Evolutionary conservation across 768 basidiomycete genomes (phyloP).

Genomic region (Leccinellum luteum): DNA sequence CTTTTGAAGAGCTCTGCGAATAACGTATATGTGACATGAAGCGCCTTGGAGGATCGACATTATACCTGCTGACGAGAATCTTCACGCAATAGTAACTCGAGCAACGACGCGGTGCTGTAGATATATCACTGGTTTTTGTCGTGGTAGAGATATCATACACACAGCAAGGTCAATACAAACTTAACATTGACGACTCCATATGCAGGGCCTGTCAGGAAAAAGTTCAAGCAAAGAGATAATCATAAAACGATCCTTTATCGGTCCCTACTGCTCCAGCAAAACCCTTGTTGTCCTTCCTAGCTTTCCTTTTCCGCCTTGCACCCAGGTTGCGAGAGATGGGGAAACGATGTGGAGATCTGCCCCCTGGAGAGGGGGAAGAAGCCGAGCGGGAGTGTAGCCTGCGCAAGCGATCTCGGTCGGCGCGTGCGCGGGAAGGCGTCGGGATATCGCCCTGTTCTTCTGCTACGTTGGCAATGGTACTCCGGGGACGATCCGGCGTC

Average conservation of each 20-base stretch:
- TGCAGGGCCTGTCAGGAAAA: neutral
- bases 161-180: neutral
- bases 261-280: constrained; percentile 15
- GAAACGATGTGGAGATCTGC: constrained; percentile 33
- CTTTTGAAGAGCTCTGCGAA: neutral
- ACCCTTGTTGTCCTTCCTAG: constrained; percentile 10
- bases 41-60: constrained; percentile 58
- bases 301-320: constrained; percentile 17
- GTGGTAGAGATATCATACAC: constrained; percentile 1
- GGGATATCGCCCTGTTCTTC: neutral
- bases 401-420: constrained; percentile 28
- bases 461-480: neutral
- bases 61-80: constrained; percentile 49
- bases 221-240: constrained; percentile 43
- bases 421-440: constrained; percentile 20
- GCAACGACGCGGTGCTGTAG: neutral
- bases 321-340: constrained; percentile 10
- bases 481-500: constrained; percentile 2
- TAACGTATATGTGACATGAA: constrained; percentile 24
- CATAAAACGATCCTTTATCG: constrained; percentile 36
- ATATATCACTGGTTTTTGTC: neutral
- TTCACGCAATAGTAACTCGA: constrained; percentile 43
- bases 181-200: neutral
- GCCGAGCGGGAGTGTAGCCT: constrained; percentile 37
- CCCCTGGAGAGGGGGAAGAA: constrained; percentile 55